Base-by-base conservation (phyloP, 805 yeast species). In the Jamesozyma hellenica region DNA sequence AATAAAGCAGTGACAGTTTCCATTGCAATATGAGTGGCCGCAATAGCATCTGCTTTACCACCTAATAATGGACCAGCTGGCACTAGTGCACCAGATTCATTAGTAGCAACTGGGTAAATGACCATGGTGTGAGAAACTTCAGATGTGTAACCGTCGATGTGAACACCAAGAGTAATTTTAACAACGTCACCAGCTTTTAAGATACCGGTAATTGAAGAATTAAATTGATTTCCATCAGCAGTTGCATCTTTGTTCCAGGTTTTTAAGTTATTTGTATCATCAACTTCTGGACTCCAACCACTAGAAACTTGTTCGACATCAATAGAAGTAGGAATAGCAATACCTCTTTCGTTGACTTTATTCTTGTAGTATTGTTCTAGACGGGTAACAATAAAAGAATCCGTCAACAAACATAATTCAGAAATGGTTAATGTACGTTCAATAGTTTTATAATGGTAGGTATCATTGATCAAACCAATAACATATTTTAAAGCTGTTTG, bases 81-180 rank as follows among this genome's bases (percentile, higher is more conserved):
- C 40, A 64, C 65, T 28, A 53, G 52, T 32, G 18, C 30, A 34
- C 61, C 42, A 21, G 61, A 55, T 21, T 64, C 60, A n/a, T 35
- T 40, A 31, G 53, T 51, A 42, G 60, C 79, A 26, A 78, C 76
- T 38, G 94, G 94, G 52, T 76, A 82, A 39, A 87, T 77, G 25
- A 87, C 92, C 46, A 86, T 55, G 2, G 96, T 88, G 62, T 92
- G 98, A 23, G 94, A 77, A 10, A 76, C 77, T 58, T 77, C 75
- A 1, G 95, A 78, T 11, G 96, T 83, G 66, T 88, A 92, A 41
- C 98, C 98, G 62, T 92, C 98, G 50, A 92, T 75, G 48, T 92
- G 96, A 43, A 82, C 88, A 36, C 96, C 98, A 23, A 90, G 69
- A 11, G 82, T 68, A 42, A 92, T 72, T 45, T 90, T 88, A 27